A percentile compares a stretch with the other conserved stretches of the same genome.
phyloP scores from a whole-genome alignment of 2,329 filamentous ascomycete genomes.

The Cercospora nicotianae region DNA sequence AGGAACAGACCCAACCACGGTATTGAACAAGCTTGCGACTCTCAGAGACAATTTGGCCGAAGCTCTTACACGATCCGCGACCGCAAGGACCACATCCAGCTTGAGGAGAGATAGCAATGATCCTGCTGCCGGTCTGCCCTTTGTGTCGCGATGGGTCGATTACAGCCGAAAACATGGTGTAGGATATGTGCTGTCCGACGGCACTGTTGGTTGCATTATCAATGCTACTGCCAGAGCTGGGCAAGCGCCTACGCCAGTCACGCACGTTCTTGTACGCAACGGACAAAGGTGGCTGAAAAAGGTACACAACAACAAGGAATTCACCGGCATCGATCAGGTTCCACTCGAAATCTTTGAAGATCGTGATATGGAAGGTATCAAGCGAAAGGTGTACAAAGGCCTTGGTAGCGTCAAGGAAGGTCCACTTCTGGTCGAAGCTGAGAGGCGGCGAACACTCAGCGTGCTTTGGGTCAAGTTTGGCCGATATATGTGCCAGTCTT shows the following conservation, averaged over 20 bases:
- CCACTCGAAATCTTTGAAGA: constrained; percentile 73
- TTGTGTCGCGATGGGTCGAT: constrained; percentile 77
- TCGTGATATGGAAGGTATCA: constrained; percentile 63
- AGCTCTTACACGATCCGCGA: constrained; percentile 42
- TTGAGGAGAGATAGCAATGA: constrained; percentile 31
- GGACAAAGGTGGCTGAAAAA: constrained; percentile 65
- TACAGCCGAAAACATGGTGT: constrained; percentile 85
- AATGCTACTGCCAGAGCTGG: constrained; percentile 44
- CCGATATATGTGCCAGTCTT: constrained; percentile 61
- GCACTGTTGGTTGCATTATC: constrained; percentile 69
- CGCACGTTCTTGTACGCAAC: constrained; percentile 69
- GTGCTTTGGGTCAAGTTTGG: constrained; percentile 69
- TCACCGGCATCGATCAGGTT: constrained; percentile 55
- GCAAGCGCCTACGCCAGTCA: constrained; percentile 56
- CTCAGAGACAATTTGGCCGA: constrained; percentile 50
- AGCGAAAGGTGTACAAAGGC: constrained; percentile 57
- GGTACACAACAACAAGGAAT: constrained; percentile 52
- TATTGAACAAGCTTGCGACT: constrained; percentile 46
- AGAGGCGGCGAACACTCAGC: constrained; percentile 56
- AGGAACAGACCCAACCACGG: constrained; percentile 47
- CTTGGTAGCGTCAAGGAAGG: constrained; percentile 38
- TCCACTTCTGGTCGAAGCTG: constrained; percentile 37
- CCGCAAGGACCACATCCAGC: constrained; percentile 24
- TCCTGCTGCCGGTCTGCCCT: constrained; percentile 49
- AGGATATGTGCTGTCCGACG: constrained; percentile 79